phyloP scores from a whole-genome alignment of 2,329 filamentous ascomycete genomes.

The Hymenoscyphus albidus region DNA sequence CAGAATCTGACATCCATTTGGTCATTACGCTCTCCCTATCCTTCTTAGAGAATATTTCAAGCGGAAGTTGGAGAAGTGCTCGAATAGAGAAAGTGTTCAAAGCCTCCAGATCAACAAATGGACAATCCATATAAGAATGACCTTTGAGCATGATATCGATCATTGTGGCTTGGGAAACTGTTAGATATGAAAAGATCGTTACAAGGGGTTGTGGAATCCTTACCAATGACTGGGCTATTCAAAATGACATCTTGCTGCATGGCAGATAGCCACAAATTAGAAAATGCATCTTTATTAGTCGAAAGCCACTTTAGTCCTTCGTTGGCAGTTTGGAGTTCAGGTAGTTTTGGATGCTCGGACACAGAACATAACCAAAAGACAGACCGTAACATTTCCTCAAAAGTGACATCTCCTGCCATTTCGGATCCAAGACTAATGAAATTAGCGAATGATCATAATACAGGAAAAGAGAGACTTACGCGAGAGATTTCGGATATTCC shows the following conservation, averaged over 20 bases:
- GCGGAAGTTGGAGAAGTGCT: slow-evolving; percentile 27
- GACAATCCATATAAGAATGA: slow-evolving; percentile 22
- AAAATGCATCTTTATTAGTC: slow-evolving; percentile 21
- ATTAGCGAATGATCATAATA: slow-evolving; percentile 11
- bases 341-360: neutral
- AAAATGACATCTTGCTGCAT: slow-evolving; percentile 26
- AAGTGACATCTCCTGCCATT: slow-evolving; percentile 12
- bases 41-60: slow-evolving; percentile 41
- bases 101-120: slow-evolving; percentile 15
- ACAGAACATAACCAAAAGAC: slow-evolving; percentile 31
- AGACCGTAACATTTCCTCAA: slow-evolving; percentile 25
- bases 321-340: neutral
- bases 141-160: slow-evolving; percentile 27
- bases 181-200: neutral
- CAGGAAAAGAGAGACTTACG: slow-evolving; percentile 18
- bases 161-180: slow-evolving; percentile 24
- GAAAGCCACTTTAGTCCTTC: slow-evolving; percentile 13
- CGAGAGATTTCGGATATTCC: slow-evolving; percentile 29
- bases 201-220: neutral
- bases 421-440: slow-evolving; percentile 21
- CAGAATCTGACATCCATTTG: slow-evolving; percentile 21
- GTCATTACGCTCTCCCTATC: slow-evolving; percentile 44
- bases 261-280: slow-evolving; percentile 26
- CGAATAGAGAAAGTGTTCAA: slow-evolving; percentile 29
- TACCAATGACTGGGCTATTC: slow-evolving; percentile 28